These are phyloP conservation scores for Monoraphidium neglectum DNA, from an alignment of 139 green algal species.

Conservation along the genomic window DNA sequence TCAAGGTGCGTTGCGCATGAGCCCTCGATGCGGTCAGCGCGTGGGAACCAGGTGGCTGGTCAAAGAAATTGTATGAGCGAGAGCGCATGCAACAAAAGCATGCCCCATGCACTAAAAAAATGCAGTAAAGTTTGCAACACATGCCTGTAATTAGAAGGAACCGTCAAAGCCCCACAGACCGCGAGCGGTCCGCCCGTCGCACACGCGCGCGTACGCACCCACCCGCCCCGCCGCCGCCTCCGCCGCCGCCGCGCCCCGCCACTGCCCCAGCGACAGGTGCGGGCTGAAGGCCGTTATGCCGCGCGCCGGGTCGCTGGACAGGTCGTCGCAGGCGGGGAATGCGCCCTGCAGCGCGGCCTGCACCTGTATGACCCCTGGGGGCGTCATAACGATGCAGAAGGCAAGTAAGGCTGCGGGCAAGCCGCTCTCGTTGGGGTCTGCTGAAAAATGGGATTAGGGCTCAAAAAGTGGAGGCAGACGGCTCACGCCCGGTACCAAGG, in stretches of 20 bases:
- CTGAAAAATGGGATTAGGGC: not conserved
- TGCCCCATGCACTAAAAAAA: not conserved
- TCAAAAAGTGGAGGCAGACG: not conserved
- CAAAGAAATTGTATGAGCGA: too few species aligned
- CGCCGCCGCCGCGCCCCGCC: constrained; percentile 23
- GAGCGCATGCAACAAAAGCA: not conserved
- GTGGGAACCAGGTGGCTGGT: too few species aligned
- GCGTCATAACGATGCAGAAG: not conserved
- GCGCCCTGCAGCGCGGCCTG: constrained; percentile 43
- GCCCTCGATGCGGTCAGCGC: too few species aligned
- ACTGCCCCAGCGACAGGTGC: constrained; percentile 73
- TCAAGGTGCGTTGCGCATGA: too few species aligned
- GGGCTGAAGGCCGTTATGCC: constrained; percentile 58
- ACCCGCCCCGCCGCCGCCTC: constrained; percentile 30
- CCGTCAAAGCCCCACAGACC: not conserved
- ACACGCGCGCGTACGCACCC: not conserved
- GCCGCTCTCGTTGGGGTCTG: not conserved
- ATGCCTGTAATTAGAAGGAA: not conserved
- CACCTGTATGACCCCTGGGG: constrained; percentile 40
- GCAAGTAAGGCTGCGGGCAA: not conserved
- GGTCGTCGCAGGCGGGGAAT: constrained; percentile 66
- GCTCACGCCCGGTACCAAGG: not conserved
- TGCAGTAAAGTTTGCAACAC: not conserved
- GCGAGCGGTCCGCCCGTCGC: too few species aligned
- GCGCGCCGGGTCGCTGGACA: constrained; percentile 45